Evolutionary conservation across 371 early-diverging fungal genomes (phyloP).

Genomic region (Lichtheimia ramosa): DNA sequence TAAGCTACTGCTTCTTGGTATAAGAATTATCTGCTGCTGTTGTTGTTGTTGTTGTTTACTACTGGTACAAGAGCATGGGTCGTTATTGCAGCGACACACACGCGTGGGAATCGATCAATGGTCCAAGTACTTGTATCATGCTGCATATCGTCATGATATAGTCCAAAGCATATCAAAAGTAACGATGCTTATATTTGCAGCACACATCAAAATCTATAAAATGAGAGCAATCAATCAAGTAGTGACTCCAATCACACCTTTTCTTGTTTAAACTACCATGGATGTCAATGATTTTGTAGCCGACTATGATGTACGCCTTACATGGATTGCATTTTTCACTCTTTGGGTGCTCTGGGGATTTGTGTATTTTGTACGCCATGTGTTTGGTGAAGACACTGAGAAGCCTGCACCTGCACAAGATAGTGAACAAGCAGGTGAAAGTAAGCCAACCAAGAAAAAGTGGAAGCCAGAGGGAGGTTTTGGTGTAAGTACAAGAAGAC

Average conservation of each 20-base stretch:
- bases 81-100: no score
- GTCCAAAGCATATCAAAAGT: neutral
- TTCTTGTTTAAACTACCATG: neutral
- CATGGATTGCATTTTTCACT: conserved; percentile 42
- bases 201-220: neutral
- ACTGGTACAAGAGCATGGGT: no score
- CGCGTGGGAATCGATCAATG: no score
- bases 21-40: no score
- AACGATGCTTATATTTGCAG: conserved; percentile 11
- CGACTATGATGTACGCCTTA: conserved; percentile 23
- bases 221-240: neutral
- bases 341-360: conserved; percentile 38
- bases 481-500: conserved; percentile 6
- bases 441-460: neutral
- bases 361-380: conserved; percentile 25
- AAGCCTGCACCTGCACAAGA: conserved; percentile 20
- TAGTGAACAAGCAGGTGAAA: conserved; percentile 11
- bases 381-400: conserved; percentile 12
- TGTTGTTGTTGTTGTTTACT: no score
- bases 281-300: conserved; percentile 18
- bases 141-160: no score
- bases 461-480: conserved; percentile 11
- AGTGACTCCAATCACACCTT: neutral
- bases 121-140: no score
- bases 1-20: no score